phyloP scores from a whole-genome alignment of 192 early-diverging fungal species.

The Phycomyces blakesleeanus region DNA sequence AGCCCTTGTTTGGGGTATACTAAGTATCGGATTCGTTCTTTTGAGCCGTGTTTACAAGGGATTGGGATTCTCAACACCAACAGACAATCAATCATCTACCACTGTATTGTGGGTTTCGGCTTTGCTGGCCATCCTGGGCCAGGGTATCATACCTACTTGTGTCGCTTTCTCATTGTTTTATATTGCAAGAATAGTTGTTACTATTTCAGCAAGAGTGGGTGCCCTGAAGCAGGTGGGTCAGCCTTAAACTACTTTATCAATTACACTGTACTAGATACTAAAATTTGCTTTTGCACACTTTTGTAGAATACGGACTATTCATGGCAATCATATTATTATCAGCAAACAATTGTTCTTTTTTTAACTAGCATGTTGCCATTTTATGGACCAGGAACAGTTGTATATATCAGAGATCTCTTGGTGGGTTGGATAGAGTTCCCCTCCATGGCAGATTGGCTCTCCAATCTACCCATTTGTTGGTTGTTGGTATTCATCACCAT shows the following conservation, averaged over 20 bases:
- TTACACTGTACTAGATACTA: too few relatives aligned
- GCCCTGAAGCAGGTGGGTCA: background rate
- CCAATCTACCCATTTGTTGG: background rate
- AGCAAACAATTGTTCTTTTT: conserved; percentile 5
- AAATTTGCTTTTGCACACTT: background rate
- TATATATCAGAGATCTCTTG: conserved; percentile 6
- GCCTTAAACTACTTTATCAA: too few relatives aligned
- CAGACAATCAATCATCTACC: background rate
- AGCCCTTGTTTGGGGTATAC: background rate
- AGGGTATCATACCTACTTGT: conserved; percentile 1
- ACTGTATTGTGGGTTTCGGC: too few relatives aligned
- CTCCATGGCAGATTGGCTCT: background rate
- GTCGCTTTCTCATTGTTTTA: conserved; percentile 1
- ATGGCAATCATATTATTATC: conserved; percentile 1
- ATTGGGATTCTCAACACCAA: background rate
- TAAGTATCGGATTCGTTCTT: background rate
- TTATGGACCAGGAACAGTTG: conserved; percentile 6
- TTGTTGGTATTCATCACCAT: background rate
- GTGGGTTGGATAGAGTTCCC: conserved; percentile 4
- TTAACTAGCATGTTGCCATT: conserved; percentile 11
- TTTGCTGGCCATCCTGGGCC: too few relatives aligned
- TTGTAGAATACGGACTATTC: conserved; percentile 11
- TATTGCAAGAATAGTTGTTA: background rate
- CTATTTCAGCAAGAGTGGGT: background rate
- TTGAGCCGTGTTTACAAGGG: background rate